Conservation (phyloP, 2,329 filamentous ascomycete genomes). For the Atkinsonella texensis region DNA sequence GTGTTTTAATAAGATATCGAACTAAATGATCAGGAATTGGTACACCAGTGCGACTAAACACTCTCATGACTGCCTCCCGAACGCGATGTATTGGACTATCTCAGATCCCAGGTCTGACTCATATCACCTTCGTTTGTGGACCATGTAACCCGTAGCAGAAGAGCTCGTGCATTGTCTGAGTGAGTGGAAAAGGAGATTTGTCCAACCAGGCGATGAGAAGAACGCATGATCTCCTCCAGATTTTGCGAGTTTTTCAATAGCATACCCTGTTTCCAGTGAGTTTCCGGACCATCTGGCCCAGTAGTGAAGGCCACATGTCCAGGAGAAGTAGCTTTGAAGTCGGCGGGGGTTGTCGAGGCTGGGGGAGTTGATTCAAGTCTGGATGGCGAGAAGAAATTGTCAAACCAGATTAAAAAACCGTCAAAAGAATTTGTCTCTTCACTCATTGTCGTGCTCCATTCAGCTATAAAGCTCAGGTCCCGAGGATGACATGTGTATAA, state of each 20-base stretch:
- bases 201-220: constrained; percentile 49
- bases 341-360: constrained; percentile 43
- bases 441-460: constrained; percentile 51
- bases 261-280: constrained; percentile 85
- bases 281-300: constrained; percentile 61
- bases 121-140: constrained; percentile 28
- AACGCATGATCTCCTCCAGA: constrained; percentile 32
- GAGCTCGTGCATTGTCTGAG: constrained; percentile 54
- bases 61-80: no score
- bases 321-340: constrained; percentile 44
- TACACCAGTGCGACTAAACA: neutral
- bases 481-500: constrained; percentile 59
- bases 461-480: constrained; percentile 64
- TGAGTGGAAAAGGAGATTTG: constrained; percentile 59
- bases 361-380: constrained; percentile 37
- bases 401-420: constrained; percentile 86
- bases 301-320: constrained; percentile 79
- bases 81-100: constrained; percentile 17
- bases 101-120: constrained; percentile 39
- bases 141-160: constrained; percentile 57
- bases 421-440: constrained; percentile 60
- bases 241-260: constrained; percentile 54
- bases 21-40: neutral
- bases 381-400: constrained; percentile 73
- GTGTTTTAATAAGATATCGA: no score